Evolutionary conservation across 306 rosid species (phyloP), one percentile per base, ranked within the genome.

Genomic region (Glycine latifolia): DNA sequence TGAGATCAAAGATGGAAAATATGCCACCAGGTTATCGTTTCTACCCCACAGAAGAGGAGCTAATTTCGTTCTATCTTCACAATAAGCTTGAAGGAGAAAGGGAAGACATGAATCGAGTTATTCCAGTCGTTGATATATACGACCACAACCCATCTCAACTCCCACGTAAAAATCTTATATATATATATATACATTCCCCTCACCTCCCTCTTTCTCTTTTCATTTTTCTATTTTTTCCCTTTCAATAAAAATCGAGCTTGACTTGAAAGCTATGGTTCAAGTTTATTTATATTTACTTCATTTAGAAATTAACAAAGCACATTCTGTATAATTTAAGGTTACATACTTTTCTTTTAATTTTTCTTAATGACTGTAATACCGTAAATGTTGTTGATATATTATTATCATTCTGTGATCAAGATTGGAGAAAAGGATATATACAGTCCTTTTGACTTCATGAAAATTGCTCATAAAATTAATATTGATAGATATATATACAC

Each of bases 11-110:
- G 14, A 91, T 92, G 97, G 90, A 54, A 15, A 79, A 84, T 69
- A 82, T 90, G 70, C 77, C 93, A 74, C 95, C 94, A 7, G 97
- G 98, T 80, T 92, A 84, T 86, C 89, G 95, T 43, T 95, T 95
- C 86, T 92, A 88, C 83, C 98, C 97, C 0, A 94, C 97, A 2
- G 97, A 94, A 84, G 97, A 92, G 75, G 98, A 94, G 71, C 79
- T 94, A 17, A 79, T 95, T 55, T 83, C 90, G 0, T 92, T 92
- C 84, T 92, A 92, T 82, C 87, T 95, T 12, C 86, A 37, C 2
- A 86, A 85, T 37, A 92, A 90, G 86, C 91, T 95, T 9, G 86
- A 92, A 44, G 94, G 97, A 71, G 60, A 3, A 11, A 84, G 77
- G 4, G 86, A 89, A 13, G 88, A 83, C 44, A 77, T 91, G 76